Evolutionary conservation across 2,329 filamentous ascomycete species (phyloP), one percentile per base, ranked within the genome.

Genomic region (Sphaerulina populicola): DNA sequence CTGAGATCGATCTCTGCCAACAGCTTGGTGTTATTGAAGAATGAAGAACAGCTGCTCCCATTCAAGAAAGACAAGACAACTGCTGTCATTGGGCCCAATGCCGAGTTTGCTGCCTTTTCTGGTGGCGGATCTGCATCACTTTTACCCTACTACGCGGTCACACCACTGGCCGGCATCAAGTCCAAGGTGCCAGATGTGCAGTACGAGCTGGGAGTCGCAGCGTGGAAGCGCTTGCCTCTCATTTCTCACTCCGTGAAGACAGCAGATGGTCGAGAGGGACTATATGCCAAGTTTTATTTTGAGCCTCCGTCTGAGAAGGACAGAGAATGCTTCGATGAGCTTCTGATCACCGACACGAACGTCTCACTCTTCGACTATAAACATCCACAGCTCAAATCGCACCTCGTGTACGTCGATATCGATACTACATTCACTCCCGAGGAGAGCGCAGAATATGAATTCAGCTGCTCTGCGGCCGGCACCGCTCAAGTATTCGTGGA

Each of bases 81-180:
- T 52, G 83, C 83, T 4, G 81, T 88, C 12, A 85, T 88, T 60
- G 85, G 85, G 0, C 84, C 84, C 1, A 88, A 88, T 80, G 84
- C 81, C 1, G 77, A 84, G 58, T 81, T 79, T 1, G 83, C 76
- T 52, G 80, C 86, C 5, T 66, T 62, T 51, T 66, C 63, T 45
- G 66, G 66, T 29, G 66, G 66, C 21, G 66, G 66, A 2, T 65
- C 62, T 27, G 64, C 64, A 8, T 62, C 64, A 15, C 59, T 68
- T 9, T 54, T 58, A 10, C 64, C 66, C 4, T 68, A 68, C 59
- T 65, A 68, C 48, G 59, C 65, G 3, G 54, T 66, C 7, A 63
- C 62, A 18, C 66, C 66, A 12, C 60, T 59, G 12, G 62, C 65
- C 11, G 66, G 65, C 14, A 57, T 68, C 21, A 53, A 59, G 29